A percentile compares a stretch with the other conserved stretches of the same genome.
phyloP scores from a whole-genome alignment of 2,329 filamentous ascomycete species.

The Paraphoma chrysanthemicola region DNA sequence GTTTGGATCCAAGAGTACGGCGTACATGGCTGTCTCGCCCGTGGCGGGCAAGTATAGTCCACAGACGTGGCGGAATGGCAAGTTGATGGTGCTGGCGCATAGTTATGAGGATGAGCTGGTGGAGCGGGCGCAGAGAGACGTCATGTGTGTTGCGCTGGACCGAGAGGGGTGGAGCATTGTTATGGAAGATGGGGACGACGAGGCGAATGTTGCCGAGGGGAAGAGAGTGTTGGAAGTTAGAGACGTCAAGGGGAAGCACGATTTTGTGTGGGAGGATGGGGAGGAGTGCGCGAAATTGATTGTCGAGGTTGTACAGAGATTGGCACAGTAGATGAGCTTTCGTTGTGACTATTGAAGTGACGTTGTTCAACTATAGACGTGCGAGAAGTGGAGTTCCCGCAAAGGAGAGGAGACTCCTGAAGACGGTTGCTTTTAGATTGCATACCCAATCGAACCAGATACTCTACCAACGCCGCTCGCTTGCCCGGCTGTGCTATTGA shows the following conservation, averaged over 20 bases:
- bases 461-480: slow-evolving; percentile 17
- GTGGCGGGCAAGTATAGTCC: slow-evolving; percentile 52
- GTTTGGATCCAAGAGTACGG: slow-evolving; percentile 59
- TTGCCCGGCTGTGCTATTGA: slow-evolving; percentile 32
- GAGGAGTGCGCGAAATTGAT: slow-evolving; percentile 59
- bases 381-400: slow-evolving; percentile 15
- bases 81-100: slow-evolving; percentile 52
- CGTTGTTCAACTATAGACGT: slow-evolving; percentile 15
- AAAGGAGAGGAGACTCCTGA: slow-evolving; percentile 17
- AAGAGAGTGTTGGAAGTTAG: slow-evolving; percentile 47
- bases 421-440: slow-evolving; percentile 18
- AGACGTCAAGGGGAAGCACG: slow-evolving; percentile 65
- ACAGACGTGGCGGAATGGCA: slow-evolving; percentile 49
- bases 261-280: slow-evolving; percentile 69
- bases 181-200: slow-evolving; percentile 35
- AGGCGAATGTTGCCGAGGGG: slow-evolving; percentile 28
- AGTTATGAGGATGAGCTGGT: slow-evolving; percentile 58
- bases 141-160: slow-evolving; percentile 60
- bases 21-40: slow-evolving; percentile 58
- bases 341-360: background rate
- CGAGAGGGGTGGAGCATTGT: slow-evolving; percentile 49
- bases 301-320: slow-evolving; percentile 30
- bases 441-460: slow-evolving; percentile 24
- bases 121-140: slow-evolving; percentile 63
- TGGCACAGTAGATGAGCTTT: slow-evolving; percentile 11